A percentile compares a stretch with the other conserved stretches of the same genome.
Evolutionary conservation across 768 basidiomycete species (phyloP).

Genomic region (Tephrocybe sp.): DNA sequence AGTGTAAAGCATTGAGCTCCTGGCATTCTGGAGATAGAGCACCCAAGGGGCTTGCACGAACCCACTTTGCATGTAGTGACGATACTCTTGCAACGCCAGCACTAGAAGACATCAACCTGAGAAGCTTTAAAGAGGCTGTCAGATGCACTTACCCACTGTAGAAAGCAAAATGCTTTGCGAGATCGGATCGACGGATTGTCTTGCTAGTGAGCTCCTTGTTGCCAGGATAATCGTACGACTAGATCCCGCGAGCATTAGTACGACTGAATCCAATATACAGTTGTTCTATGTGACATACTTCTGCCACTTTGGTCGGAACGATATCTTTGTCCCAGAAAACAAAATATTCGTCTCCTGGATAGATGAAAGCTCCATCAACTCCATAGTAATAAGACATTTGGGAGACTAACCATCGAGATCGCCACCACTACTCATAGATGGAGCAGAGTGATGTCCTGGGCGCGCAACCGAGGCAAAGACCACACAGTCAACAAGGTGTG

Average conservation of each 20-base stretch:
- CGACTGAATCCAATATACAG: neutral
- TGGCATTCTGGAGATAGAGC: conserved; percentile 65
- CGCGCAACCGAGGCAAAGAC: conserved; percentile 60
- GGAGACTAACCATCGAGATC: conserved; percentile 54
- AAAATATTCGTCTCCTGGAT: conserved; percentile 59
- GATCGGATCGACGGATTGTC: conserved; percentile 50
- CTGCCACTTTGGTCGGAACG: conserved; percentile 50
- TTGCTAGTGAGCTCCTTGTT: conserved; percentile 51
- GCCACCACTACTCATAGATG: conserved; percentile 70
- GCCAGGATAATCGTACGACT: conserved; percentile 70
- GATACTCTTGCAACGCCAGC: conserved; percentile 56
- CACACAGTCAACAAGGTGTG: conserved; percentile 63
- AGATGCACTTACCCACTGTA: conserved; percentile 51
- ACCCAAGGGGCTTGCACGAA: conserved; percentile 48
- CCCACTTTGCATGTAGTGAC: conserved; percentile 60
- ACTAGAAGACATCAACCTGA: conserved; percentile 27
- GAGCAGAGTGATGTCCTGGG: conserved; percentile 58
- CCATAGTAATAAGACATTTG: neutral
- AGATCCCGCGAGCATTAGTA: neutral
- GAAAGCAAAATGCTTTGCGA: conserved; percentile 63
- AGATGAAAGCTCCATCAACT: neutral
- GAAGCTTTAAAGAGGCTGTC: neutral
- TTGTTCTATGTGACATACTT: conserved; percentile 33
- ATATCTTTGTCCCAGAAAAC: conserved; percentile 70
- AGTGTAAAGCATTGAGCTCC: conserved; percentile 69